Conservation (phyloP, 2,329 filamentous ascomycete species). For the Endoconidiophora polonica region DNA sequence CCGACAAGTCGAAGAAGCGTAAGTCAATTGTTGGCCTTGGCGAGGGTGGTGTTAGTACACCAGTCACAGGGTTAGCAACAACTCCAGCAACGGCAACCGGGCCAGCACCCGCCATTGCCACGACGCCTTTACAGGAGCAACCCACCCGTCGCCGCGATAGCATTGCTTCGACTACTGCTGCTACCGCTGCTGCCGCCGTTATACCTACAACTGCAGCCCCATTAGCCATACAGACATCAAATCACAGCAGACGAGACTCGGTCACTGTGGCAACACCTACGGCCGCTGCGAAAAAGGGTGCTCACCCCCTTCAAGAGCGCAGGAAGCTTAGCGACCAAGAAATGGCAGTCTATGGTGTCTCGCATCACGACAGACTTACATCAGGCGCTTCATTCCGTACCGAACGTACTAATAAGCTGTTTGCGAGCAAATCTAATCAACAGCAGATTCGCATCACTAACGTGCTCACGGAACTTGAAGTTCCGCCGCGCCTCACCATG, state of each 20-base stretch:
- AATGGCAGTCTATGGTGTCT: conserved; percentile 67
- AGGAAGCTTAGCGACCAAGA: conserved; percentile 60
- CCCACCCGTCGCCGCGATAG: conserved; percentile 1
- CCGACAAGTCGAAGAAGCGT: conserved; percentile 80
- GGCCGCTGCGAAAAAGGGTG: conserved; percentile 16
- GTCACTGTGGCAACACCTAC: conserved; percentile 23
- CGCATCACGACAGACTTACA: conserved; percentile 67
- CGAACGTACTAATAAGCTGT: conserved; percentile 62
- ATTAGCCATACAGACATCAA: not conserved
- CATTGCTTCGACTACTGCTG: conserved; percentile 5
- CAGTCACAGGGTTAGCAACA: not conserved
- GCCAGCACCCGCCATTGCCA: not conserved
- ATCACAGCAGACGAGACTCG: conserved; percentile 28
- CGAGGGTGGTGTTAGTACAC: conserved; percentile 28
- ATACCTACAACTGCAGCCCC: conserved; percentile 11
- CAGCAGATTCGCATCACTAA: conserved; percentile 62
- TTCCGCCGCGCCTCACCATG: conserved; percentile 54
- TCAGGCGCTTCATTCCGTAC: conserved; percentile 83
- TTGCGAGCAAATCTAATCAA: conserved; percentile 58
- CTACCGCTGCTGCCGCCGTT: conserved; percentile 19
- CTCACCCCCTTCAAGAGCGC: conserved; percentile 31
- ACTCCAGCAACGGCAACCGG: not conserved
- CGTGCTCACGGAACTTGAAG: conserved; percentile 53
- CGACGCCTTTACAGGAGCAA: not conserved
- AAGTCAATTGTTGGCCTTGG: conserved; percentile 52